Percentiles rank a stretch among this genome's conserved stretches.
phyloP scores from a whole-genome alignment of 2,329 filamentous ascomycete genomes.

The Penicillium sp. region DNA sequence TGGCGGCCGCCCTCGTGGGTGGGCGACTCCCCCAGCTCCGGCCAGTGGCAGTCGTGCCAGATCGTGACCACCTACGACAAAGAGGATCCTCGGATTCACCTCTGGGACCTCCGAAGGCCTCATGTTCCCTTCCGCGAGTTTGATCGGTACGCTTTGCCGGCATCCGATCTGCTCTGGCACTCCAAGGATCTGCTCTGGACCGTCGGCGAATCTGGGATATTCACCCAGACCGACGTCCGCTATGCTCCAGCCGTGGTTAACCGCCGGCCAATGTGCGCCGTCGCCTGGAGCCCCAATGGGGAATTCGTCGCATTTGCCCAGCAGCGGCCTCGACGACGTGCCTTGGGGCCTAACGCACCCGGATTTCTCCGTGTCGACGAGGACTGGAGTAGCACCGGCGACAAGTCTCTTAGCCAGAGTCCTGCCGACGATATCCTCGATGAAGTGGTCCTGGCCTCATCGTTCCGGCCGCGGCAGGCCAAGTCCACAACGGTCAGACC shows the following conservation, averaged over 20 bases:
- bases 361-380: slow-evolving; percentile 45
- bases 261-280: slow-evolving; percentile 57
- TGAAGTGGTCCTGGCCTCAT: slow-evolving; percentile 56
- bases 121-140: slow-evolving; percentile 65
- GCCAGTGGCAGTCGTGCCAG: slow-evolving; percentile 63
- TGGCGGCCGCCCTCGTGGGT: slow-evolving; percentile 64
- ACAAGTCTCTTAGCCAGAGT: slow-evolving; percentile 53
- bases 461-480: slow-evolving; percentile 50
- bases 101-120: slow-evolving; percentile 66
- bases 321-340: slow-evolving; percentile 49
- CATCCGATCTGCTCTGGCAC: slow-evolving; percentile 65
- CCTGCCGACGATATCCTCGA: slow-evolving; percentile 61
- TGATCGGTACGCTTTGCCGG: slow-evolving; percentile 56
- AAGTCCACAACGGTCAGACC: slow-evolving; percentile 51
- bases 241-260: slow-evolving; percentile 62
- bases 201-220: slow-evolving; percentile 62
- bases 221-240: slow-evolving; percentile 64
- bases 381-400: slow-evolving; percentile 49
- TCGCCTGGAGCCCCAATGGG: slow-evolving; percentile 60
- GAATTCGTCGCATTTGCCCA: slow-evolving; percentile 59
- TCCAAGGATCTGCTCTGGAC: slow-evolving; percentile 67
- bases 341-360: slow-evolving; percentile 42
- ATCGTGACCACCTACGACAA: slow-evolving; percentile 64
- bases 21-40: slow-evolving; percentile 53
- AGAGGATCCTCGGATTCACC: slow-evolving; percentile 61